A percentile compares a stretch with the other conserved stretches of the same genome.
These are phyloP conservation scores for Westerdykella aurantiaca DNA, from an alignment of 2,329 filamentous ascomycete genomes.

Conservation along the genomic window DNA sequence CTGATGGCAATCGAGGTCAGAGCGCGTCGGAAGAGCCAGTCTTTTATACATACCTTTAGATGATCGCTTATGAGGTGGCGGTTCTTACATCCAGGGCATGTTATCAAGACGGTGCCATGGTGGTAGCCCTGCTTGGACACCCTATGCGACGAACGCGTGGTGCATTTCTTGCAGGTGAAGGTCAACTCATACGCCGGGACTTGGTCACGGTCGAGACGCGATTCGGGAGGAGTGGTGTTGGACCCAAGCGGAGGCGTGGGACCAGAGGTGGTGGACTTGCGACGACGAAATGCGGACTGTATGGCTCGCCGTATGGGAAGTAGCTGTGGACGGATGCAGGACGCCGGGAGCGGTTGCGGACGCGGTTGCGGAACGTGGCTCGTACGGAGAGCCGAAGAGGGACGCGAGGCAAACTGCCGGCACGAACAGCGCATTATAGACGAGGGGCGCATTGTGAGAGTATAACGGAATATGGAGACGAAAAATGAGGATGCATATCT, in stretches of 20 bases:
- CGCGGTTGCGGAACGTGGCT: slow-evolving; percentile 17
- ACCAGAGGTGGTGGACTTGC: slow-evolving; percentile 18
- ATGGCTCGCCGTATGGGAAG: slow-evolving; percentile 7
- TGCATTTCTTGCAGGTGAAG: slow-evolving; percentile 89
- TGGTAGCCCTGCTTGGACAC: slow-evolving; percentile 96
- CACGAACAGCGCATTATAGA: slow-evolving; percentile 21
- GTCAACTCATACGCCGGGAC: slow-evolving; percentile 75
- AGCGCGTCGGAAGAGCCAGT: neutral
- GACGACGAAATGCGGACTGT: slow-evolving; percentile 10
- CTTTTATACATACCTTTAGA: slow-evolving; percentile 49
- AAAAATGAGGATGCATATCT: too few species aligned
- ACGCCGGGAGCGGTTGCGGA: neutral
- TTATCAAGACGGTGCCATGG: slow-evolving; percentile 79
- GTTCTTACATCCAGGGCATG: slow-evolving; percentile 79
- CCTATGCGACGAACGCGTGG: slow-evolving; percentile 70
- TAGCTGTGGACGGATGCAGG: neutral
- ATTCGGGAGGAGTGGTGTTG: slow-evolving; percentile 27
- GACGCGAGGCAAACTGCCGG: slow-evolving; percentile 13
- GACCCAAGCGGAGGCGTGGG: slow-evolving; percentile 16
- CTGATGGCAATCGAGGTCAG: slow-evolving; percentile 23
- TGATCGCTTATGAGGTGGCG: slow-evolving; percentile 91
- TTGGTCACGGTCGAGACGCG: slow-evolving; percentile 35
- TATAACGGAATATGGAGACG: neutral
- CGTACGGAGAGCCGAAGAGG: slow-evolving; percentile 9
- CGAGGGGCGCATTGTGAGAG: slow-evolving; percentile 19